Evolutionary conservation across 768 basidiomycete species (phyloP).

Genomic region (Panaeolus papilionaceus): DNA sequence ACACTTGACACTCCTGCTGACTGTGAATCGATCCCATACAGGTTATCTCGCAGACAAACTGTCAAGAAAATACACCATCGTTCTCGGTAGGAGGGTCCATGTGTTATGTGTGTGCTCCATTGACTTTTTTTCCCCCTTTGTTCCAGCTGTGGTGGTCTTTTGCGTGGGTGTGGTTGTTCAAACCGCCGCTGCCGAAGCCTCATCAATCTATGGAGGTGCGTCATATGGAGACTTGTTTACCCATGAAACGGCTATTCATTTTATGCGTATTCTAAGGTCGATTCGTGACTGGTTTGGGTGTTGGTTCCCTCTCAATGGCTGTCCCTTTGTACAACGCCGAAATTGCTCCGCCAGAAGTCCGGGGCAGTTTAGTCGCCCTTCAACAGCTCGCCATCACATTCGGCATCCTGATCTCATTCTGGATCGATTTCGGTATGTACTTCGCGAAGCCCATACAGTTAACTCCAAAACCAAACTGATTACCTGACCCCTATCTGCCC

Average conservation of each 20-base stretch:
- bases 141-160: conserved; percentile 61
- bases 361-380: conserved; percentile 80
- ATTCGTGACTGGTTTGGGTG: conserved; percentile 81
- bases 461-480: conserved; percentile 1
- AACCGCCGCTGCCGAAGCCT: conserved; percentile 58
- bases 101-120: conserved; percentile 19
- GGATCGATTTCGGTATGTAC: conserved; percentile 54
- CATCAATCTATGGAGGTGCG: conserved; percentile 69
- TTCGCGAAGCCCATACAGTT: not conserved
- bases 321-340: conserved; percentile 80
- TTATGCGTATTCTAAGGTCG: conserved; percentile 47
- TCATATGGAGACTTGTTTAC: not conserved
- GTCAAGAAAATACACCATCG: conserved; percentile 76
- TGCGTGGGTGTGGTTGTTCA: conserved; percentile 80
- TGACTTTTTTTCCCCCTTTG: not conserved
- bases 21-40: conserved; percentile 21
- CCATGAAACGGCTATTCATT: conserved; percentile 1
- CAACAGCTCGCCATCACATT: conserved; percentile 86
- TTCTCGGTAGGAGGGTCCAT: conserved; percentile 48
- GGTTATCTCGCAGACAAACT: conserved; percentile 73
- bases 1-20: not conserved
- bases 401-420: conserved; percentile 72
- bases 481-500: conserved; percentile 31
- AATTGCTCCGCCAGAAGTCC: conserved; percentile 81
- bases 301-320: conserved; percentile 83